Base-by-base conservation (phyloP, 768 basidiomycete species). In the Dentipellis sp. region DNA sequence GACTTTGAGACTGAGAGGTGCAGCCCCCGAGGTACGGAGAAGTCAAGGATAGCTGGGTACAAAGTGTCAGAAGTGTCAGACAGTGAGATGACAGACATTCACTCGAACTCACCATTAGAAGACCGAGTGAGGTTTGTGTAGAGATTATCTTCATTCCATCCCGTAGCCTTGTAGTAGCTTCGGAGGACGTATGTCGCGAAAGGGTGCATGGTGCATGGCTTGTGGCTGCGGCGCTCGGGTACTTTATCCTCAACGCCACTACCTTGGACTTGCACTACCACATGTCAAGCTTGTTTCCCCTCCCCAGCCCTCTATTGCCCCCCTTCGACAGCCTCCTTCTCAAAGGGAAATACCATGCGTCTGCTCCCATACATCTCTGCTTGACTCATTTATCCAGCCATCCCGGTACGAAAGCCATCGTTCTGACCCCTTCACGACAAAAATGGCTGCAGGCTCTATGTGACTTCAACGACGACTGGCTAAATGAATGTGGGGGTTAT, bases 71-170 rank as follows among this genome's bases (percentile, higher is more conserved):
- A 29, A 29, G 29, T 6, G 29, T 29, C 8, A 29, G 23, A 14
- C 47, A 19, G 40, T 19, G 10, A 11, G 51, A 10, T 16, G 34
- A 11, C 10, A 51, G 8, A 1, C 12, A 8, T 39, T 54, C 55
- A n/a, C 16, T 21, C 21, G 17, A 39, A 63, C 68, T 35, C 57
- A 95, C 93, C 89, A 72, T 80, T 85, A 1, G 94, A 95, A 37
- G 92, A 89, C 54, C 91, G 82, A 1, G 92, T 97, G 46, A 98
- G 64, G 61, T 94, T 91, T 2, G 88, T 82, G 65, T 91, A 97
- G 19, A 95, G 75, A 65, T 95, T 95, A 70, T 97, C 94, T 67
- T 95, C 91, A 64, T 93, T 94, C 95, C 95, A 98, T 59, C 91
- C 90, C 35, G 92, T 97, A n/a, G 83, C 84, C 61, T 81, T 80